Conservation (phyloP, 495 filamentous ascomycete genomes). For the Talaromyces nanjingensis region DNA sequence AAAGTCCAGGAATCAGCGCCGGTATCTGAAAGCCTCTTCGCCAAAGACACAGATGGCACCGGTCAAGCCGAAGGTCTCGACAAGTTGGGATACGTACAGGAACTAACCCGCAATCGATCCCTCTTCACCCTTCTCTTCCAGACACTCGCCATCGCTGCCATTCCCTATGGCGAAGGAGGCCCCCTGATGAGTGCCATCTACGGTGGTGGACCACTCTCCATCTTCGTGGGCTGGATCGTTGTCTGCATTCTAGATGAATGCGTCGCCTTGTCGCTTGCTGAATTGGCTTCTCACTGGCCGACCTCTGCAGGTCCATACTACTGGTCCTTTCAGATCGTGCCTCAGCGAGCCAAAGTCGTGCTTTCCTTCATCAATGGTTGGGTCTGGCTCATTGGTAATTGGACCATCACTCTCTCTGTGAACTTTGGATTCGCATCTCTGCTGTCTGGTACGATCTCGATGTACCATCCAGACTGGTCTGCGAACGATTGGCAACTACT, state of each 20-base stretch:
- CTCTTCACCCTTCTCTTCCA: conserved; percentile 30
- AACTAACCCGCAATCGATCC: conserved; percentile 32
- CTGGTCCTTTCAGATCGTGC: conserved; percentile 38
- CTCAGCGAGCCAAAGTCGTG: conserved; percentile 22
- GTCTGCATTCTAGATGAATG: conserved; percentile 32
- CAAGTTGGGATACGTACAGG: conserved; percentile 30
- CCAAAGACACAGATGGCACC: neutral
- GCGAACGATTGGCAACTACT: conserved; percentile 52
- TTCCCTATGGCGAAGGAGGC: conserved; percentile 42
- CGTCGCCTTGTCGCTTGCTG: conserved; percentile 36
- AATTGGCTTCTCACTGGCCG: conserved; percentile 43
- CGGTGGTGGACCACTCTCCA: conserved; percentile 33
- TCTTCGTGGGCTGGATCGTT: conserved; percentile 38
- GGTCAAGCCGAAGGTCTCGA: conserved; percentile 20
- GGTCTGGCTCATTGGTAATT: conserved; percentile 62
- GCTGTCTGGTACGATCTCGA: conserved; percentile 46
- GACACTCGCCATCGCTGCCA: conserved; percentile 34
- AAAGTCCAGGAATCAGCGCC: neutral
- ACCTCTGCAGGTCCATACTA: conserved; percentile 46
- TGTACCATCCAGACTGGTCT: conserved; percentile 50
- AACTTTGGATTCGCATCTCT: conserved; percentile 61
- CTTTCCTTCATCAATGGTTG: conserved; percentile 62
- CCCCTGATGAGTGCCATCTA: conserved; percentile 37
- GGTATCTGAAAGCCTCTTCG: neutral
- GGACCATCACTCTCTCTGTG: conserved; percentile 62